phyloP scores from a whole-genome alignment of 2,329 filamentous ascomycete species.

The Paramyrothecium roridum region DNA sequence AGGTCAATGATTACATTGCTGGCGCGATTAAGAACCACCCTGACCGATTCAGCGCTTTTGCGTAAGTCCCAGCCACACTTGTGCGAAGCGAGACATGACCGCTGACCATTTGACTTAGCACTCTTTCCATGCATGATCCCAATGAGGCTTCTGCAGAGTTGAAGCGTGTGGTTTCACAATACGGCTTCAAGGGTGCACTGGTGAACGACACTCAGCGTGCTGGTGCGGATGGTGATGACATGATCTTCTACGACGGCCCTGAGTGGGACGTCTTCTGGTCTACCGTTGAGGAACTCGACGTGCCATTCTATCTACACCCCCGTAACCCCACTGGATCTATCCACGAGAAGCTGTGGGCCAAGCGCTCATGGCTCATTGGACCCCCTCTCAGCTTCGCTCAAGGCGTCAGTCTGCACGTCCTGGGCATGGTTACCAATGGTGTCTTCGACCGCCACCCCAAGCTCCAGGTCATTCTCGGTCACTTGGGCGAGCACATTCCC shows the following conservation, averaged over 20 bases:
- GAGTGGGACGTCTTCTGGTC: slow-evolving; percentile 63
- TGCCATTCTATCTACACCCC: slow-evolving; percentile 64
- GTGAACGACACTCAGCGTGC: slow-evolving; percentile 61
- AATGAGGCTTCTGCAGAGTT: slow-evolving; percentile 47
- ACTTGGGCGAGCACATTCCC: slow-evolving; percentile 46
- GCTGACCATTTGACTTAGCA: slow-evolving; percentile 17
- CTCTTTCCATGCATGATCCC: slow-evolving; percentile 52
- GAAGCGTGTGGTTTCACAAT: slow-evolving; percentile 48
- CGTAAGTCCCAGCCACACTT: slow-evolving; percentile 20
- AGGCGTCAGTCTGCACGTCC: slow-evolving; percentile 54
- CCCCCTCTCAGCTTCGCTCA: slow-evolving; percentile 57
- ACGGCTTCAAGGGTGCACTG: slow-evolving; percentile 61
- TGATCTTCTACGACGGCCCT: slow-evolving; percentile 62
- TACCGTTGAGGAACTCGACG: slow-evolving; percentile 54
- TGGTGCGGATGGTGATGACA: slow-evolving; percentile 54
- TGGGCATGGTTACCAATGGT: slow-evolving; percentile 48
- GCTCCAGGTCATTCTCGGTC: slow-evolving; percentile 43
- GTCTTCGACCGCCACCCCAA: slow-evolving; percentile 47
- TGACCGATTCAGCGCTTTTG: slow-evolving; percentile 44
- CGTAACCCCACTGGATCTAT: slow-evolving; percentile 53
- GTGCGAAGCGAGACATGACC: too few species aligned
- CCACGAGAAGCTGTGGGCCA: slow-evolving; percentile 55
- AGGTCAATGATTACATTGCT: slow-evolving; percentile 39
- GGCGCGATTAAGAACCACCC: slow-evolving; percentile 32
- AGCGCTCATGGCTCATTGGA: slow-evolving; percentile 58